Evolutionary conservation across 2,329 filamentous ascomycete species (phyloP), one percentile per base, ranked within the genome.

Genomic region (Monosporascus sp.): DNA sequence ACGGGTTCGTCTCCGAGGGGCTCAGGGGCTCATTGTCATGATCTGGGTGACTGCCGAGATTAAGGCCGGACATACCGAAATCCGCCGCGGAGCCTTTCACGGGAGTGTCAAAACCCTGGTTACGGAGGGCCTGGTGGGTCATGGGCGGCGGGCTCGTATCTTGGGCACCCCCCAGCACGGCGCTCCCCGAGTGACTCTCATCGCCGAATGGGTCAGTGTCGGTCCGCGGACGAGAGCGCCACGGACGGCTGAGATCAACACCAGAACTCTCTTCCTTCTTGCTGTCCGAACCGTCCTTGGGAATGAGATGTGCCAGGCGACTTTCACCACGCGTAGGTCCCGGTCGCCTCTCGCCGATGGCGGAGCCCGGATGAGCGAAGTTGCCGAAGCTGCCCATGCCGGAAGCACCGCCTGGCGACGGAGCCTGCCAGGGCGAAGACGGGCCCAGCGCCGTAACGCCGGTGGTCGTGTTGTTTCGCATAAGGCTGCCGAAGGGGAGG

Each of bases 1-100:
- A 99, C 2, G 94, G 94, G 66, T 99, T 99, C 3, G 94, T 97
- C 65, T 96, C 90, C 0, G 92, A 94, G 11, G 94, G 94, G 68
- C 93, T 97, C 66, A 90, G 83, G 0, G 89, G 87, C 54, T 91
- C 89, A 59, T 86, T 78, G n/a, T 78, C 77, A 44, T 70, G 73
- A 52, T 84, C 80, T 38, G 83, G 78, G 48, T 84, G 77, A 49
- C 79, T 79, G 70, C 67, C 84, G 66, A 76, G 78, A 71, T 72
- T 81, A 62, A 81, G 76, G 61, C 82, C 81, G 16, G 81, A 74
- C 80, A 86, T 84, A 45, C 83, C 83, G 61, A 86, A 84, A 56
- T 87, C 83, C 41, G 77, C 73, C 5, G 80, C 71, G 3, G 73
- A 76, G 5, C 73, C 78, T 65, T 83, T 83, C 22, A 78, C 69